Evolutionary conservation across 2,329 filamentous ascomycete genomes (phyloP).

Genomic region (Trichoderma afroharzianum): DNA sequence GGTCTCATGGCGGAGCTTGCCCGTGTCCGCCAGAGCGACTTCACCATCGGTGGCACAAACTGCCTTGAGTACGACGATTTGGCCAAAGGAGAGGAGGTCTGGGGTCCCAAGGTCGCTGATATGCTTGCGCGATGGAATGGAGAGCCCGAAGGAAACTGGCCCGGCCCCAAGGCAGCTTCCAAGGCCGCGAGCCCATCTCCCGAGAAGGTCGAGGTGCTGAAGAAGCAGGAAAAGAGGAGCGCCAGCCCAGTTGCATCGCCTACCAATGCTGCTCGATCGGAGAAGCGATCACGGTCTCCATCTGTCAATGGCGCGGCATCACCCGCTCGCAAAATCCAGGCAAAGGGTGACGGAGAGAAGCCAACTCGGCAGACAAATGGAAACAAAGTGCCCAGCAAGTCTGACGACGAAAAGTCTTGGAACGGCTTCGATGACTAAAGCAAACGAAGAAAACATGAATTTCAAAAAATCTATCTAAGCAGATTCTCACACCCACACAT

Average conservation of each 20-base stretch:
- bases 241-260: constrained; percentile 15
- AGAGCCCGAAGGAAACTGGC: constrained; percentile 29
- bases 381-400: constrained; percentile 18
- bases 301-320: constrained; percentile 25
- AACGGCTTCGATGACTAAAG: constrained; percentile 40
- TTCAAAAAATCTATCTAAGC: background rate
- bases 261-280: constrained; percentile 13
- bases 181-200: constrained; percentile 25
- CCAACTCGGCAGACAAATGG: constrained; percentile 18
- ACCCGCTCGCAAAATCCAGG: constrained; percentile 31
- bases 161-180: constrained; percentile 15
- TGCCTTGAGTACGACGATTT: constrained; percentile 78
- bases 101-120: constrained; percentile 64
- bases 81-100: constrained; percentile 70
- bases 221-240: constrained; percentile 17
- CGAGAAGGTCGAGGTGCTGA: constrained; percentile 19
- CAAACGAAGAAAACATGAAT: background rate
- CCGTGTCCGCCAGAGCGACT: constrained; percentile 77
- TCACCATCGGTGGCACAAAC: constrained; percentile 65
- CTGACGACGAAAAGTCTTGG: constrained; percentile 42
- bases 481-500: background rate
- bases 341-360: constrained; percentile 22
- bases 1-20: constrained; percentile 83
- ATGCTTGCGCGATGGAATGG: constrained; percentile 45
- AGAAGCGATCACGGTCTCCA: constrained; percentile 32